Evolutionary conservation across 768 basidiomycete species (phyloP), one percentile per base, ranked within the genome.

Genomic region (Macrolepiota dolichaula): DNA sequence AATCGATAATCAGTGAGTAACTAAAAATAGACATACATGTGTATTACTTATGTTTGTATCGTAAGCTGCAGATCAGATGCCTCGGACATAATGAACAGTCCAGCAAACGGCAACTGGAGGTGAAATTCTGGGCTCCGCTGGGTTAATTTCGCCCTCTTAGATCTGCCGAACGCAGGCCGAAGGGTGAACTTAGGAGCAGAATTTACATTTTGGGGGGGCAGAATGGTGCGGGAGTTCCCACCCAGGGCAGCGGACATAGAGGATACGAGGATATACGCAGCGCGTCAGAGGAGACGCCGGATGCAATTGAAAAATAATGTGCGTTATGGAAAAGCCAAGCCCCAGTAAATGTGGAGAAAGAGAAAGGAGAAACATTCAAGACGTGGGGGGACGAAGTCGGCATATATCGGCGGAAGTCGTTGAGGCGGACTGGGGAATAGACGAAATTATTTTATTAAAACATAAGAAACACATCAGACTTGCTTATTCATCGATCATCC

Each of bases 401-500:
- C 29, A 7, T 7, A 7, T 7, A 32, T 32, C 29, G 29, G 29
- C 29, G 29, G 29, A 32, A 7, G 29, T 32, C 29, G 29, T 32
- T 7, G 29, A 32, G 29, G 29, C 29, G 29, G 29, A 32, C 29
- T 32, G 7, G 7, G 19, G 42, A 44, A 44, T 22, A 44, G 19
- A n/a, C 17, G 38, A 17, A 3, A 40, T 3, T 2, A 19, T 3
- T n/a, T n/a, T 7, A 44, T 44, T 13, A 10, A 19, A 19, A n/a
- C 19, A 19, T 44, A 19, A n/a, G 4, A n/a, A 42, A n/a, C n/a
- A 37, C 19, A 57, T 71, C 77, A 55, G 68, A 69, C 72, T 69
- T 73, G 69, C 73, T 71, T 74, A 73, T 67, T 70, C 74, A 61
- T 71, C 75, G 29, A 69, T 70, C 74, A 61, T 71, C 75, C 35